Conservation (phyloP, 2,329 filamentous ascomycete genomes). For the Dissoconium aciculare region DNA sequence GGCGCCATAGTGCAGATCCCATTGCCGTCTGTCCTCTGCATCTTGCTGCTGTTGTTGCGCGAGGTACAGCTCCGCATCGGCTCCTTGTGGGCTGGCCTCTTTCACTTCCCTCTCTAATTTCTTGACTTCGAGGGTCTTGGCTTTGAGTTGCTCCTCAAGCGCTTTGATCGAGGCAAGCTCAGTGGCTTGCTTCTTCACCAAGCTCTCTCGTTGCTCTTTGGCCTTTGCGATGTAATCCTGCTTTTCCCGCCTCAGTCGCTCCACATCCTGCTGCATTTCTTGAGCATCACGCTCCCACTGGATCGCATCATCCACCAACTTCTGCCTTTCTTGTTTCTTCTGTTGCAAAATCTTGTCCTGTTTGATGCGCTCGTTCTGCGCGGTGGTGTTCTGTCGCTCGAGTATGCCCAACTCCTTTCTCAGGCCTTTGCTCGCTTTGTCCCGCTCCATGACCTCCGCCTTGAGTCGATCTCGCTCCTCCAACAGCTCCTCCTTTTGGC, state of each 20-base stretch:
- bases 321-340: constrained; percentile 52
- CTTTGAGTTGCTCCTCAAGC: constrained; percentile 58
- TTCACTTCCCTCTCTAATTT: constrained; percentile 51
- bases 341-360: constrained; percentile 59
- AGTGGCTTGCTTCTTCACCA: constrained; percentile 28
- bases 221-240: constrained; percentile 22
- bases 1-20: constrained; percentile 21
- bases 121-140: constrained; percentile 57
- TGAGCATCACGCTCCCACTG: constrained; percentile 53
- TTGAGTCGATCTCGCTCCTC: constrained; percentile 68
- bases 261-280: constrained; percentile 35
- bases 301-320: constrained; percentile 52
- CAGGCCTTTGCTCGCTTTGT: constrained; percentile 73
- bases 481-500: constrained; percentile 38
- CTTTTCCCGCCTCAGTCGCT: constrained; percentile 29
- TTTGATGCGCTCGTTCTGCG: constrained; percentile 63
- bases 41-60: constrained; percentile 23
- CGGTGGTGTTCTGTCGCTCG: constrained; percentile 65
- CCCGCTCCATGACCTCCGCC: constrained; percentile 70
- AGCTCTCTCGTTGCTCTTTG: constrained; percentile 27
- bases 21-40: constrained; percentile 29
- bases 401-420: constrained; percentile 66
- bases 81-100: constrained; percentile 33
- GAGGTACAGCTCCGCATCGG: constrained; percentile 18
- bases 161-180: constrained; percentile 38